These are phyloP conservation scores for Pisolithus sp. DNA, from an alignment of 768 basidiomycete species.

Conservation along the genomic window DNA sequence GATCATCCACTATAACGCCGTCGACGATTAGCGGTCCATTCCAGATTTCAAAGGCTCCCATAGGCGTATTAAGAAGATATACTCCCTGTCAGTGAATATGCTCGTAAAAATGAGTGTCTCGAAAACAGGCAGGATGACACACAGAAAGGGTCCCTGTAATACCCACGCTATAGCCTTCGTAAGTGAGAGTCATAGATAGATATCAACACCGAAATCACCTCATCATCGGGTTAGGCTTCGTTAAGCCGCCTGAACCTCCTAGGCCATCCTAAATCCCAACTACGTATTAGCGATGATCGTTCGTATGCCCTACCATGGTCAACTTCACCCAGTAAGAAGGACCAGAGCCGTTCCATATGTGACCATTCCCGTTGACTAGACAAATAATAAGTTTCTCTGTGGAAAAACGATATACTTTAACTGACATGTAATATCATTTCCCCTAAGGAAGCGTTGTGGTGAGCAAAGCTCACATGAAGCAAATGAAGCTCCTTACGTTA, in stretches of 20 bases:
- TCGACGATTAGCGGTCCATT: slow-evolving; percentile 36
- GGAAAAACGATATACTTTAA: not conserved
- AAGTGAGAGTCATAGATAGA: not conserved
- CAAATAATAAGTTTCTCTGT: not conserved
- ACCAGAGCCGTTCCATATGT: slow-evolving; percentile 38
- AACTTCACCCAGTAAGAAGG: slow-evolving; percentile 36
- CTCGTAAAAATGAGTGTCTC: not conserved
- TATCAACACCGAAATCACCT: slow-evolving; percentile 15
- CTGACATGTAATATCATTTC: slow-evolving; percentile 44
- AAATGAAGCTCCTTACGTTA: slow-evolving; percentile 31
- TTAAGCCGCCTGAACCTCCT: slow-evolving; percentile 9
- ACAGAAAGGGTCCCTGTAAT: slow-evolving; percentile 38
- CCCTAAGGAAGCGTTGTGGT: slow-evolving; percentile 27
- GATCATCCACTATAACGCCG: slow-evolving; percentile 47
- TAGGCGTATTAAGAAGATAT: slow-evolving; percentile 36
- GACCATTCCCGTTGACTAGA: slow-evolving; percentile 35
- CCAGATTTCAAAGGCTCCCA: slow-evolving; percentile 25
- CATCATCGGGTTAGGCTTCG: slow-evolving; percentile 36
- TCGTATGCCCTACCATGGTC: not conserved
- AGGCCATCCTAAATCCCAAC: slow-evolving; percentile 19
- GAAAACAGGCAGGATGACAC: slow-evolving; percentile 1
- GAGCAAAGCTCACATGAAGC: not conserved
- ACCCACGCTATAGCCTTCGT: slow-evolving; percentile 22
- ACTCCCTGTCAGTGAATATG: slow-evolving; percentile 20
- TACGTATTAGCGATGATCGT: not conserved